Percentiles rank a stretch among this genome's conserved stretches.
These are phyloP conservation scores for Poa pratensis DNA, from an alignment of 176 grass and related monocot species.

Conservation along the genomic window DNA sequence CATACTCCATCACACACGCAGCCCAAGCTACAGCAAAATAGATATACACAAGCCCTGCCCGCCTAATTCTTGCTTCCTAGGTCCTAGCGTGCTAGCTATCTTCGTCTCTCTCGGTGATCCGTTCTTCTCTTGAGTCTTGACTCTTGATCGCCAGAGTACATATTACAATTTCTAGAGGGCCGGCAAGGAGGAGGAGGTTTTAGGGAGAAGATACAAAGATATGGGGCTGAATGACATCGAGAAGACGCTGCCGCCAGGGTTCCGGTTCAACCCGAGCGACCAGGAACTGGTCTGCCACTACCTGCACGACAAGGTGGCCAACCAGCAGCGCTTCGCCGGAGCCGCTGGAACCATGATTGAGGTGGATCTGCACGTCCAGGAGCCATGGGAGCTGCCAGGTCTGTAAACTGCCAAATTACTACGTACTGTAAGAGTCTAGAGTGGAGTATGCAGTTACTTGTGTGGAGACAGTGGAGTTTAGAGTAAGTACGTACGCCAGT, in stretches of 20 bases:
- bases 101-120: not conserved
- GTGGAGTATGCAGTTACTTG: too few species aligned
- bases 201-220: not conserved
- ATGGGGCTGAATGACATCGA: slow-evolving; percentile 76
- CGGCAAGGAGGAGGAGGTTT: not conserved
- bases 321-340: slow-evolving; percentile 49
- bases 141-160: not conserved
- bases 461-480: too few species aligned
- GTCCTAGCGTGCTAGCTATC: not conserved
- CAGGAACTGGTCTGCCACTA: slow-evolving; percentile 83
- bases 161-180: not conserved
- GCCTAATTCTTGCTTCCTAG: not conserved
- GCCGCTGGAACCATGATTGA: slow-evolving; percentile 51
- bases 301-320: slow-evolving; percentile 67
- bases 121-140: not conserved
- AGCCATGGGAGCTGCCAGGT: slow-evolving; percentile 88
- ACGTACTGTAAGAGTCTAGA: too few species aligned
- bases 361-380: slow-evolving; percentile 74
- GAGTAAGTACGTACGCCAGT: too few species aligned
- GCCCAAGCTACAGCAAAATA: slow-evolving; percentile 1
- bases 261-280: slow-evolving; percentile 74
- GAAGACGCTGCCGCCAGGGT: slow-evolving; percentile 71
- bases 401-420: not conserved
- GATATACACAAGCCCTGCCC: not conserved
- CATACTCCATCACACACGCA: slow-evolving; percentile 25